Conservation (phyloP, 441 rosid genomes). For the Aleurites moluccanus region DNA sequence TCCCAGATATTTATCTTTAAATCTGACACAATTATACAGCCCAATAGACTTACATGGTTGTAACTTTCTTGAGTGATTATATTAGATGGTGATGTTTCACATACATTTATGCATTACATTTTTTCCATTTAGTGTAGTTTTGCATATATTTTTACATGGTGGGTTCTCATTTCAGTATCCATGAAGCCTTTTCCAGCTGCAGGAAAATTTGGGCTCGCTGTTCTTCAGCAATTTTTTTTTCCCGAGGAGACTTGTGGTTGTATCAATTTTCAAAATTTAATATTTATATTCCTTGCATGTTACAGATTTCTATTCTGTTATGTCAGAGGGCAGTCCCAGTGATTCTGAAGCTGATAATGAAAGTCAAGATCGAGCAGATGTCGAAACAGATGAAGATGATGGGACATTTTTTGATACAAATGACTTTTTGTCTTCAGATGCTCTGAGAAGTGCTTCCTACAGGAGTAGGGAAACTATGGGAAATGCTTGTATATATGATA, state of each 20-base stretch:
- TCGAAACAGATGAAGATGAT: constrained; percentile 88
- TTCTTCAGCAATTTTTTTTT: background rate
- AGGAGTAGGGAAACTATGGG: constrained; percentile 69
- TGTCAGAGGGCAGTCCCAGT: constrained; percentile 89
- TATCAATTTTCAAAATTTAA: constrained; percentile 9
- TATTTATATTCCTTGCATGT: constrained; percentile 24
- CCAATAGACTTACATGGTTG: background rate
- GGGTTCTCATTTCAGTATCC: background rate
- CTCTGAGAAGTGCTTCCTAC: constrained; percentile 84
- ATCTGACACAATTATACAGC: background rate
- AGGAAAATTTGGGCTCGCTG: background rate
- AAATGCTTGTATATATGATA: constrained; percentile 51
- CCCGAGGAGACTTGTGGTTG: background rate
- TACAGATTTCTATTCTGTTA: constrained; percentile 93
- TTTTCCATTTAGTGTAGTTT: constrained; percentile 3
- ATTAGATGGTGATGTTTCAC: background rate
- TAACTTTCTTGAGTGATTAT: background rate
- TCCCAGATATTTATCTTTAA: background rate
- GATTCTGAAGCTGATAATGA: constrained; percentile 88
- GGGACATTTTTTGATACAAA: constrained; percentile 73
- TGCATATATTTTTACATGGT: background rate
- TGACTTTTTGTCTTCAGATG: constrained; percentile 78
- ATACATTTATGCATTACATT: background rate
- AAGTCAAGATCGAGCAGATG: constrained; percentile 84
- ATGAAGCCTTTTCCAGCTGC: background rate